Conservation (phyloP, 177 flowering plant species). For the Vitis hybrid region DNA sequence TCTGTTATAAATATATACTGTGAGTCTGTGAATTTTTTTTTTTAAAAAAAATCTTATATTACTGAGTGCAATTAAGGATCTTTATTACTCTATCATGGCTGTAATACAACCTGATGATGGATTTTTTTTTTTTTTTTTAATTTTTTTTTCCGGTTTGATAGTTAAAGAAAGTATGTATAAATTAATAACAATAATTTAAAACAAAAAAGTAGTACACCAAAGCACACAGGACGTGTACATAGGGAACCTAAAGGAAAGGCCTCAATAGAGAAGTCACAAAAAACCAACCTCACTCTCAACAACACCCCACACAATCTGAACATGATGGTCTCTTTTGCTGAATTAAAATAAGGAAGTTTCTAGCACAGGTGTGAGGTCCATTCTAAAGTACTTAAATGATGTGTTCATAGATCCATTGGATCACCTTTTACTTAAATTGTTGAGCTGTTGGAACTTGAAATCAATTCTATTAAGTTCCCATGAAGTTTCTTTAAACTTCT, state of each 20-base stretch:
- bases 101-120: not conserved
- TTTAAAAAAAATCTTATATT: too few relatives aligned
- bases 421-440: not conserved
- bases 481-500: not conserved
- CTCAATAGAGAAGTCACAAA: too few relatives aligned
- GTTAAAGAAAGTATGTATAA: too few relatives aligned
- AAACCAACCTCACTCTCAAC: too few relatives aligned
- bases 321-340: not conserved
- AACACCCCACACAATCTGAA: not conserved
- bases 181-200: too few relatives aligned
- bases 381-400: not conserved
- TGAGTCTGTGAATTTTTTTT: too few relatives aligned
- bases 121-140: too few relatives aligned
- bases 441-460: not conserved
- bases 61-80: not conserved
- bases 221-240: too few relatives aligned
- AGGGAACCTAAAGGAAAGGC: too few relatives aligned
- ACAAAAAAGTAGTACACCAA: too few relatives aligned
- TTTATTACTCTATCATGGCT: not conserved
- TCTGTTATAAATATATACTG: not conserved
- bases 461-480: not conserved
- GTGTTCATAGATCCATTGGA: not conserved
- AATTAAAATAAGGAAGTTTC: not conserved
- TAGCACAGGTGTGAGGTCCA: not conserved
- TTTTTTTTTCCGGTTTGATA: too few relatives aligned